Base-by-base conservation (phyloP, 78 protist species). In the Dictyostelium firmibasis region DNA sequence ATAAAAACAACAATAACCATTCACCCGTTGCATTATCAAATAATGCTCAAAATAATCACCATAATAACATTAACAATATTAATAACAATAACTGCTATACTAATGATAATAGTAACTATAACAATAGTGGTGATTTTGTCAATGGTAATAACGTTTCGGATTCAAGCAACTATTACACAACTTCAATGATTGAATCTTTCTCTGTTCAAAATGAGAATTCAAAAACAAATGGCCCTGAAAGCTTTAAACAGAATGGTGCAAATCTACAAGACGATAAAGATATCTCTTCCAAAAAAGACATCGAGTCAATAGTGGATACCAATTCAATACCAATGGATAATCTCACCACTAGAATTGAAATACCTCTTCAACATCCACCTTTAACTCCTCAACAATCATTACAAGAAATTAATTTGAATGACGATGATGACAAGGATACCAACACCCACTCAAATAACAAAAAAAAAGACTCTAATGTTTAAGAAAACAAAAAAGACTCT, bases 1-100 rank as follows among this genome's bases (percentile, higher is more conserved):
- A 88, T 72, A 88, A 88, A 57, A 77, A 79, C 27, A 88, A 88
- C 44, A 88, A 88, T 60, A 88, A 88, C 69, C 86, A 74, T 23
- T 89, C 94, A 18, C 94, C 94, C 1, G 82, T 79, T 27, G 41
- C 36, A 1, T 81, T 81, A 27, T 79, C 86, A 44, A 75, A 78
- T 27, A 86, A 53, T 60, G 27, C 70, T 35, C 38, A 29, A 67
- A n/a, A 27, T 67, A n/a, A 44, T 44, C 53, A 44, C 10, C 53
- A 44, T 7, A 11, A 50, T 50, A 13, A 50, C 23, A 50, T 16
- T 16, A 50, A 50, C n/a, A 16, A 44, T 44, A 44, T 13, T 44
- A 44, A 44, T 4, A 2, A 44, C 13, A 4, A 44, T 9, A 44
- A 44, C 53, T 8, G 7, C 7, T 4, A 44, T 44, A 10, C 2